Evolutionary conservation across 768 basidiomycete species (phyloP).

Genomic region (Hericium alpestre): DNA sequence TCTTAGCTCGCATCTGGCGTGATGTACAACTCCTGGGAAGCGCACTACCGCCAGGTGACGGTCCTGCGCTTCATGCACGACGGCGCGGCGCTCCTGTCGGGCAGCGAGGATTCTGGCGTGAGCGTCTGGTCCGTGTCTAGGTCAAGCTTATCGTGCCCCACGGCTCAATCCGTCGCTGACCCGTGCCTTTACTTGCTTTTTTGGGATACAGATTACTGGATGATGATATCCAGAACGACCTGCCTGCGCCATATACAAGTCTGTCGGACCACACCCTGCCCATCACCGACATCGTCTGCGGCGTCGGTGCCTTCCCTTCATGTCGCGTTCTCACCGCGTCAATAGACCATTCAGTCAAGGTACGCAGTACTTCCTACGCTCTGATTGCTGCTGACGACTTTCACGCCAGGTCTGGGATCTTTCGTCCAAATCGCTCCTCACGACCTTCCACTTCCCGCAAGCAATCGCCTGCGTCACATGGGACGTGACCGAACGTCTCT

Average conservation of each 20-base stretch:
- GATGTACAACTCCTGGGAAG: constrained; percentile 84
- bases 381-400: background rate
- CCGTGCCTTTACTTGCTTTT: background rate
- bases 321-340: constrained; percentile 75
- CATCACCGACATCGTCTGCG: constrained; percentile 71
- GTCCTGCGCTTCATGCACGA: constrained; percentile 78
- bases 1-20: constrained; percentile 84
- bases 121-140: constrained; percentile 84
- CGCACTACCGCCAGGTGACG: constrained; percentile 86
- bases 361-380: constrained; percentile 17
- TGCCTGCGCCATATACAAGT: constrained; percentile 66
- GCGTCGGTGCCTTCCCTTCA: constrained; percentile 67
- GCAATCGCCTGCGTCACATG: constrained; percentile 61
- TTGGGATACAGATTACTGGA: constrained; percentile 52
- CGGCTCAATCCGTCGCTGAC: background rate
- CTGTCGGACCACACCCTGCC: constrained; percentile 90
- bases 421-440: constrained; percentile 60
- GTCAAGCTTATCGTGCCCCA: constrained; percentile 32
- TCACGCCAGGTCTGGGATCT: constrained; percentile 67
- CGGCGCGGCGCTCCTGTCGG: constrained; percentile 69
- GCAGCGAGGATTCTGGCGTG: constrained; percentile 83
- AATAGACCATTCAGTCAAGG: constrained; percentile 87
- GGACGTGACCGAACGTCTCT: constrained; percentile 78
- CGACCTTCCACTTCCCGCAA: constrained; percentile 81
- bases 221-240: constrained; percentile 61